phyloP scores from a whole-genome alignment of 129 eudicot species.

The Lactuca saligna region DNA sequence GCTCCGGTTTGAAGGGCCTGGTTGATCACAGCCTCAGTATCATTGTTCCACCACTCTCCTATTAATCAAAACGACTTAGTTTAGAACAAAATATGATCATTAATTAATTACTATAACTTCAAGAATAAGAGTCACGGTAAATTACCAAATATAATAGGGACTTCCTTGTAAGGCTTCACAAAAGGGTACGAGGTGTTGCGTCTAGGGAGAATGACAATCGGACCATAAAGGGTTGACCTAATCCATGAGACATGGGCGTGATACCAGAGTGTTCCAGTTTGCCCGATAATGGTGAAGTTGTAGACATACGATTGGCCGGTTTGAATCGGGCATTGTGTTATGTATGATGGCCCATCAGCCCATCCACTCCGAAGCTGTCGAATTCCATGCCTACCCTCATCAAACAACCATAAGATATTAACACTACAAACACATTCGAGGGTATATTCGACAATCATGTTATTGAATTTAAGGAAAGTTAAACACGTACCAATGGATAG shows the following conservation, averaged over 20 bases:
- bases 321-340: conserved; percentile 63
- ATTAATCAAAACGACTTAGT: neutral
- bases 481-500: conserved; percentile 56
- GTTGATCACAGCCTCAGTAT: conserved; percentile 66
- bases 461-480: neutral
- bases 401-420: neutral
- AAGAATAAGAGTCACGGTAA: neutral
- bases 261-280: conserved; percentile 53
- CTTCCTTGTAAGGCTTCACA: conserved; percentile 50
- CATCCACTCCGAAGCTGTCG: conserved; percentile 53
- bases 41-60: conserved; percentile 83
- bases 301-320: conserved; percentile 46
- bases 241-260: conserved; percentile 59
- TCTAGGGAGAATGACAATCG: conserved; percentile 49
- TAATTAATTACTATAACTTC: too few species aligned
- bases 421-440: neutral
- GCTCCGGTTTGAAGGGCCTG: conserved; percentile 80
- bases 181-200: conserved; percentile 47
- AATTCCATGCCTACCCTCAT: conserved; percentile 54
- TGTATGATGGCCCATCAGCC: conserved; percentile 58
- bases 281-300: conserved; percentile 57
- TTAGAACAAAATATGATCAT: neutral
- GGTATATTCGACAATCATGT: neutral
- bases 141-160: conserved; percentile 51
- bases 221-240: conserved; percentile 51